Conservation (phyloP, 2,329 filamentous ascomycete species). For the Escovopsis sp. region DNA sequence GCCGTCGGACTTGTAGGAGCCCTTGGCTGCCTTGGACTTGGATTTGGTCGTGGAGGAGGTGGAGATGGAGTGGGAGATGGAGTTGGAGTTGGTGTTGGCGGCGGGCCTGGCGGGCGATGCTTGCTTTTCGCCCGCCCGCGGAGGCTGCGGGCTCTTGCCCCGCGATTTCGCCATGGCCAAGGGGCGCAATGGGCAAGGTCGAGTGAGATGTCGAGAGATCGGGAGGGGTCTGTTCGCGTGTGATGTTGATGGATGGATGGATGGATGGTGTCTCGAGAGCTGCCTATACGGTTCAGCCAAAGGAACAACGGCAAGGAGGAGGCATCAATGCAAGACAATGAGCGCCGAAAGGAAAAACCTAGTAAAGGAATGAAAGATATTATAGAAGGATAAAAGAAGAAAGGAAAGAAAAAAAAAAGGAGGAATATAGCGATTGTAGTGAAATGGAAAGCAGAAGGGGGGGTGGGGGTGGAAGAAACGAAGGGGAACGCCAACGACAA, state of each 20-base stretch:
- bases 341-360: no score
- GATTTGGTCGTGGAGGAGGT: constrained; percentile 18
- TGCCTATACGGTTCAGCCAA: no score
- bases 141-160: constrained; percentile 22
- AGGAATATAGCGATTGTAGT: constrained; percentile 3
- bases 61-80: no score
- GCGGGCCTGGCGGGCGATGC: constrained; percentile 3
- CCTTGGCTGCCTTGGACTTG: constrained; percentile 23
- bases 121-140: constrained; percentile 9
- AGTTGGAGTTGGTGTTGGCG: constrained; percentile 1
- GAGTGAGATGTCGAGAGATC: constrained; percentile 2
- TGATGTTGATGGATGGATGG: constrained; percentile 1
- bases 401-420: constrained; percentile 1
- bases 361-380: no score
- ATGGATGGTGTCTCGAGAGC: no score
- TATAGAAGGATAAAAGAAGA: not conserved
- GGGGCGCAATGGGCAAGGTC: not conserved
- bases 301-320: not conserved
- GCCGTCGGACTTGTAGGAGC: constrained; percentile 59
- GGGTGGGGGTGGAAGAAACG: not conserved
- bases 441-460: constrained; percentile 4
- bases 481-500: no score
- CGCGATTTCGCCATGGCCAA: constrained; percentile 19
- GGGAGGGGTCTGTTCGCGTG: no score
- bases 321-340: no score